Base-by-base conservation (phyloP, 1,284 basidiomycete species). In the Sanghuangporus sanghuang region DNA sequence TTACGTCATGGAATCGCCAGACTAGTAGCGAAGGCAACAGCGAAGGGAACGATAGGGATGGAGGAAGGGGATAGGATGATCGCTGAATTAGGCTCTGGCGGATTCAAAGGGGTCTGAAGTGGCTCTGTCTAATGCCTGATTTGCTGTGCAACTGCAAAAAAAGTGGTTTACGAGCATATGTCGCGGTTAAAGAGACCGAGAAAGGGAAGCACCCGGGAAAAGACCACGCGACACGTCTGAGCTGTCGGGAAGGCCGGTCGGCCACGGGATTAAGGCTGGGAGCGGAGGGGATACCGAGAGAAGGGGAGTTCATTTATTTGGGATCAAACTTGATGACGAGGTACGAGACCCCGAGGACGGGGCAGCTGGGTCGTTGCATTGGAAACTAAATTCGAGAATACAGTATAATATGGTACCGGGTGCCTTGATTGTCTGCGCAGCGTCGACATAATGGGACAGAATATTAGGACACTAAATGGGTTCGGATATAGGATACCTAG, bases 1-100 rank as follows among this genome's bases (percentile, higher is more conserved):
- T 68, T 79, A 67, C 80, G 86, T 62, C 63, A 70, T 2, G 68
- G 69, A 27, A 81, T 89, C 55, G 74, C 70, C 38, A 14, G 49
- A 2, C 65, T 71, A 67, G 69, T 83, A n/a, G 69, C 67, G 32
- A 66, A 63, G 58, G 76, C 78, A 63, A 67, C 67, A 42, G 62
- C 63, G 53, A 66, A 66, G 59, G 77, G 76, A 57, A 64, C 66
- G 67, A 59, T 83, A 49, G 69, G 71, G 57, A 56, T 56, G 46
- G 61, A 67, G 6, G 68, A 66, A 50, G 74, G 69, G 44, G 62
- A 63, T 57, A 62, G 54, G 36, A 81, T 84, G 77, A 69, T 83
- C 39, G 65, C 55, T 38, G 74, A 72, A 49, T 68, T 80, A 53
- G 68, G 62, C 23, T n/a, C 14, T 11, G 23, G 23, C 49, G 21